Conservation (phyloP, 2,329 filamentous ascomycete species). For the Incumbomyces lentus region DNA sequence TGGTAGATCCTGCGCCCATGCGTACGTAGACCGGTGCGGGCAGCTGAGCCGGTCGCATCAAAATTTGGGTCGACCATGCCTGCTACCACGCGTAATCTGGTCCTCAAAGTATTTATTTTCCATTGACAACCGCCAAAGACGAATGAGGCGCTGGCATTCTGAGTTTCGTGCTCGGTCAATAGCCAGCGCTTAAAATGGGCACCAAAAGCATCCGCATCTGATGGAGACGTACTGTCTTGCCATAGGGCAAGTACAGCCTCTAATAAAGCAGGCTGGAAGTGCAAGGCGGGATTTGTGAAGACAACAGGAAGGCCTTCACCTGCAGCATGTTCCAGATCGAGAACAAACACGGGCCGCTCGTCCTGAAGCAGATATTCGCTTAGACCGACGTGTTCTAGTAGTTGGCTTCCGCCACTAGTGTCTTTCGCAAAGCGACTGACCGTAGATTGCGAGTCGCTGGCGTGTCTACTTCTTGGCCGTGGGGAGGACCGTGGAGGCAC, state of each 20-base stretch:
- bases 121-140: constrained; percentile 57
- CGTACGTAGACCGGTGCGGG: constrained; percentile 11
- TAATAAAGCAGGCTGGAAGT: constrained; percentile 45
- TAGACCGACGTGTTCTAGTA: constrained; percentile 56
- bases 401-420: constrained; percentile 38
- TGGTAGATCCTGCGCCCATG: constrained; percentile 26
- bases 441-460: neutral
- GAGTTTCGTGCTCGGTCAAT: constrained; percentile 44
- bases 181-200: constrained; percentile 61
- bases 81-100: constrained; percentile 58
- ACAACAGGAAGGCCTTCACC: constrained; percentile 48
- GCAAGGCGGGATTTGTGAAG: constrained; percentile 59
- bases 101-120: constrained; percentile 60
- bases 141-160: constrained; percentile 45
- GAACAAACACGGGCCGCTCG: constrained; percentile 63
- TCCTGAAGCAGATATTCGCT: constrained; percentile 68
- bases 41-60: constrained; percentile 23
- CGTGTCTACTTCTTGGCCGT: neutral
- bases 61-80: constrained; percentile 29
- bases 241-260: constrained; percentile 46
- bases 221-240: constrained; percentile 33
- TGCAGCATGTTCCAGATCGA: constrained; percentile 54
- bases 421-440: constrained; percentile 42
- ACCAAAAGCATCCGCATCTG: constrained; percentile 36
- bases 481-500: neutral